Conservation (phyloP, 495 filamentous ascomycete species). For the Symbiotaphrina buchneri region DNA sequence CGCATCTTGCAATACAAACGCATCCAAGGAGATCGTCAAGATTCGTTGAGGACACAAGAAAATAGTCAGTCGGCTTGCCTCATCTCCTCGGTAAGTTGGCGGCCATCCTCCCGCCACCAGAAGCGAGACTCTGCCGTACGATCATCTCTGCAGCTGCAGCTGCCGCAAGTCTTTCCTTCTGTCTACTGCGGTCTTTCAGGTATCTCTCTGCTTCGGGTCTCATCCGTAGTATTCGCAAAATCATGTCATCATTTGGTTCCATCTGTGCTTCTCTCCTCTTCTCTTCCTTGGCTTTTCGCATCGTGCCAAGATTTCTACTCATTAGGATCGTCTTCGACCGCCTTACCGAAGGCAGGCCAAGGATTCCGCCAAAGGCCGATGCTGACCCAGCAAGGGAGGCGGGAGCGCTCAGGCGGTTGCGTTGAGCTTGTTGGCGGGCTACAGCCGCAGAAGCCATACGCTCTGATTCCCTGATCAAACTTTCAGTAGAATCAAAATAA, state of each 20-base stretch:
- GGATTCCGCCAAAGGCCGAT: conserved; percentile 22
- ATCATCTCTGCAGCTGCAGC: conserved; percentile 83
- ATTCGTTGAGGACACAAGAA: too few relatives aligned
- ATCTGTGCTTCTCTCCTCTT: conserved; percentile 89
- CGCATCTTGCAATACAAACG: too few relatives aligned
- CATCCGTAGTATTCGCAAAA: conserved; percentile 88
- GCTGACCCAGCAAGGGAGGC: conserved; percentile 27
- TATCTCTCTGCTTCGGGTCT: conserved; percentile 82
- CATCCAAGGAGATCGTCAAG: too few relatives aligned
- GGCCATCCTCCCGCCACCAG: conserved; percentile 23
- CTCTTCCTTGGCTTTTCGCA: conserved; percentile 87
- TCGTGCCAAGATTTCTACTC: conserved; percentile 83
- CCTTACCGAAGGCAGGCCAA: conserved; percentile 45
- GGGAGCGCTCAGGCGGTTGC: conserved; percentile 53
- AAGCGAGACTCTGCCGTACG: conserved; percentile 71
- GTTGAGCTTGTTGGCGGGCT: conserved; percentile 41
- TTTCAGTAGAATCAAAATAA: conserved; percentile 86
- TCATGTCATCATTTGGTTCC: conserved; percentile 96
- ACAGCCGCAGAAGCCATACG: conserved; percentile 81
- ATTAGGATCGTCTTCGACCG: conserved; percentile 90
- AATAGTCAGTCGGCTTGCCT: too few relatives aligned
- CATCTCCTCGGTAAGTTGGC: conserved; percentile 2
- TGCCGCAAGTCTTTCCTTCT: conserved; percentile 83
- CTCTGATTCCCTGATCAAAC: conserved; percentile 78
- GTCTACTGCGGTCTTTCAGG: conserved; percentile 71